phyloP scores from a whole-genome alignment of 495 filamentous ascomycete genomes.

The Sphaerosporella brunnea region DNA sequence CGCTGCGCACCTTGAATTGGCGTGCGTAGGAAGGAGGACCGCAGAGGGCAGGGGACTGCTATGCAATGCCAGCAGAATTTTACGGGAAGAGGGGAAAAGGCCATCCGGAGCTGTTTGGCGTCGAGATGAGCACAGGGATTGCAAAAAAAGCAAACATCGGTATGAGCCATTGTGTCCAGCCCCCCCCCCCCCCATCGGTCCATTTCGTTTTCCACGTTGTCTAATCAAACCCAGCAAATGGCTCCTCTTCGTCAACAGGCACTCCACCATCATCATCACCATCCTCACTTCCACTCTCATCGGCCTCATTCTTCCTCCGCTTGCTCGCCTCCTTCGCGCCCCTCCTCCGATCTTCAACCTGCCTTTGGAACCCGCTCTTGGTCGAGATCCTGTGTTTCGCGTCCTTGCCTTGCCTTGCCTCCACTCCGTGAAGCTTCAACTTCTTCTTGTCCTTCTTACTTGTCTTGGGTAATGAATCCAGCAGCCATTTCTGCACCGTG shows the following conservation, averaged over 20 bases:
- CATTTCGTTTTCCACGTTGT: too few relatives aligned
- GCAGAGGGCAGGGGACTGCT: too few relatives aligned
- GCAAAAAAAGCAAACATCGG: too few relatives aligned
- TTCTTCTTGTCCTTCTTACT: constrained; percentile 66
- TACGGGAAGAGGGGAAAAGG: too few relatives aligned
- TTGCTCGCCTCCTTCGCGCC: constrained; percentile 58
- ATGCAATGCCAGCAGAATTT: too few relatives aligned
- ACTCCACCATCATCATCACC: constrained; percentile 27
- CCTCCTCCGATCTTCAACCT: constrained; percentile 54
- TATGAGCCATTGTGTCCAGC: too few relatives aligned
- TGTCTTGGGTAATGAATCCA: constrained; percentile 68
- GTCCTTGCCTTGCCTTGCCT: constrained; percentile 41
- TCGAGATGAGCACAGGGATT: too few relatives aligned
- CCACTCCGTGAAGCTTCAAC: constrained; percentile 66
- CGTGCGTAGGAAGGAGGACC: too few relatives aligned
- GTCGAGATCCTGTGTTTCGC: constrained; percentile 53
- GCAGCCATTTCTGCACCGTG: constrained; percentile 68
- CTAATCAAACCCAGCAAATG: constrained; percentile 19
- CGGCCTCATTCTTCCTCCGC: constrained; percentile 36
- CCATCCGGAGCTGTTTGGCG: too few relatives aligned
- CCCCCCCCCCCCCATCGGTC: too few relatives aligned
- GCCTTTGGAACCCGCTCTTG: constrained; percentile 75
- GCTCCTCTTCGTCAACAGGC: constrained; percentile 32
- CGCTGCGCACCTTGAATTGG: too few relatives aligned
- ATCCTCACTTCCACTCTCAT: constrained; percentile 26